Base-by-base conservation (phyloP, 2,329 filamentous ascomycete genomes). In the Talaromyces sp. region DNA sequence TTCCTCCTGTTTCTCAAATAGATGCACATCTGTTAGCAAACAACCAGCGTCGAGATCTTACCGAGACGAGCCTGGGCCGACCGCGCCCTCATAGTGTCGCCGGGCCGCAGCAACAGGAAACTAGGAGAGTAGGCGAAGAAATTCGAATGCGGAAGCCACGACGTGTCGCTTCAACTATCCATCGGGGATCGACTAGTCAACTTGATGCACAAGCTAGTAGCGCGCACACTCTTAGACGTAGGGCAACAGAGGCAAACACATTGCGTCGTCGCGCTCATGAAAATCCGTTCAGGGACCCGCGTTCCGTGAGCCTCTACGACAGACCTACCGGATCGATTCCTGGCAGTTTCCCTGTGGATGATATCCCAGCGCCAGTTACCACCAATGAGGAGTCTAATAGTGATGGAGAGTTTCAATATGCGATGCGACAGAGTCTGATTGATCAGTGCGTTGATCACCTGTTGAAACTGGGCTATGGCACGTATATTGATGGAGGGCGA, bases 381-480 rank as follows among this genome's bases (percentile, higher is more conserved):
- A 52, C 16, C 33, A 31, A 58, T 37, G 19, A 52, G 39, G 63
- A 61, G 31, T 27, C 31, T 19, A 39, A 35, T 31, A 39, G 22
- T 61, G 61, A 62, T 60, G 9, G 33, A 6, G 65, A 63, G 37
- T 24, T 64, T 48, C 41, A 62, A 37, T 48, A 37, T 48, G 67
- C 62, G 10, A 65, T 65, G 11, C 64, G 60, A n/a, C 59, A 54
- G 16, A 67, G 60, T 16, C 43, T 65, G 9, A 74, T 79, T 63
- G 73, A 77, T 39, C 65, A 70, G 22, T 82, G 81, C 66, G 72
- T 82, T 37, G 72, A 74, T 10, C 71, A 74, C 9, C 75, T 83
- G 22, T 63, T 74, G 33, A 72, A 68, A 14, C 74, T 82, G 59
- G 81, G 81, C 7, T 82, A 79, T 67, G 79, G 76, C 24, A 70